Conservation (phyloP, 1,284 basidiomycete species). For the Trichosporon asahii region DNA sequence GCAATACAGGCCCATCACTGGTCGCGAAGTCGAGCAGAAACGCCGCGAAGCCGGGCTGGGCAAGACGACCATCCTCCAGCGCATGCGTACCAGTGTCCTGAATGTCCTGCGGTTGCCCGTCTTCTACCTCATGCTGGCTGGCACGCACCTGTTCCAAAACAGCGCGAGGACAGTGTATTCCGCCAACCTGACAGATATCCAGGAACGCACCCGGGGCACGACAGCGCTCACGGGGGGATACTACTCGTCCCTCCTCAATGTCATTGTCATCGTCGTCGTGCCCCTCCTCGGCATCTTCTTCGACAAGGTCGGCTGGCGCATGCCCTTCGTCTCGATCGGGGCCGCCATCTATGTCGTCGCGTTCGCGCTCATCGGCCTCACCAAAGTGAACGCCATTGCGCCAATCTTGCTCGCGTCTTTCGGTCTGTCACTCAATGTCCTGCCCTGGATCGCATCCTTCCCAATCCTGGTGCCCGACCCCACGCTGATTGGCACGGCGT, state of each 20-base stretch:
- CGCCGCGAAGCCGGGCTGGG: constrained; percentile 24
- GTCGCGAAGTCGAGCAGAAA: constrained; percentile 23
- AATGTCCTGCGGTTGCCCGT: constrained; percentile 18
- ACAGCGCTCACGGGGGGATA: constrained; percentile 45
- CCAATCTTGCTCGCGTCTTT: constrained; percentile 43
- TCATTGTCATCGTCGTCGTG: constrained; percentile 48
- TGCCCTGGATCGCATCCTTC: constrained; percentile 45
- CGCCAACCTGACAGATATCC: constrained; percentile 46
- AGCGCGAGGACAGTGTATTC: constrained; percentile 42
- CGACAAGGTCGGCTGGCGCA: constrained; percentile 29
- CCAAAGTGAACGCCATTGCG: constrained; percentile 43
- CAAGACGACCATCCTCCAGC: constrained; percentile 14
- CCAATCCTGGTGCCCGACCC: constrained; percentile 47
- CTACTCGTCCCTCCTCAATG: constrained; percentile 39
- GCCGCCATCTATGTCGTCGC: constrained; percentile 44
- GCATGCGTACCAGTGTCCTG: constrained; percentile 11
- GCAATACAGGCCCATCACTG: constrained; percentile 34
- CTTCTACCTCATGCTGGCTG: constrained; percentile 24
- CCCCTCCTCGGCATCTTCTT: constrained; percentile 38
- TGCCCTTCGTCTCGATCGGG: constrained; percentile 28
- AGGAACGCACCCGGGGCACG: constrained; percentile 44
- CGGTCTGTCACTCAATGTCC: constrained; percentile 40
- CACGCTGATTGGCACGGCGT: constrained; percentile 45
- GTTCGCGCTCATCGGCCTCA: constrained; percentile 45
- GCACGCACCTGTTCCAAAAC: constrained; percentile 34